A percentile compares a stretch with the other conserved stretches of the same genome.
phyloP scores from a whole-genome alignment of 352 stramenopile species.

The Pythium oligandrum region DNA sequence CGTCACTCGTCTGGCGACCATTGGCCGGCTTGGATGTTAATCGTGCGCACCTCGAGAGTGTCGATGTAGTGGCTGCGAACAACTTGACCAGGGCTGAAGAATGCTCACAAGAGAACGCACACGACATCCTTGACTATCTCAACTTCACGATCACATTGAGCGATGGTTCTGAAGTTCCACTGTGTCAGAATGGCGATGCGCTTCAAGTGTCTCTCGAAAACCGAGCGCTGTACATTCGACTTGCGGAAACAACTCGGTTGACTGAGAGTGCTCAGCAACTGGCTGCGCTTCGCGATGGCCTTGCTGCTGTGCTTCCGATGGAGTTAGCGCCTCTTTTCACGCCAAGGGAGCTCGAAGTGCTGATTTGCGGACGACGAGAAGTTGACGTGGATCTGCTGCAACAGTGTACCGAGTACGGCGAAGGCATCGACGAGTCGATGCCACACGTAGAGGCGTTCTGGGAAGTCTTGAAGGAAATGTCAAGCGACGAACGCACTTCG shows the following conservation, averaged over 20 bases:
- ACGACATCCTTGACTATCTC: constrained; percentile 66
- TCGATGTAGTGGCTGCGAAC: constrained; percentile 73
- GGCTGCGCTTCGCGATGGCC: constrained; percentile 68
- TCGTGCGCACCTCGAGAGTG: constrained; percentile 68
- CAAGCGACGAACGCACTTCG: constrained; percentile 90
- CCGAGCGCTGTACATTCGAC: constrained; percentile 50
- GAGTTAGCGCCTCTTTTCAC: constrained; percentile 96
- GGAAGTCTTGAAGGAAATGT: constrained; percentile 96
- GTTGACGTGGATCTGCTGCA: constrained; percentile 96
- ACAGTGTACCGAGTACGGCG: constrained; percentile 96
- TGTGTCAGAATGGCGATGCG: constrained; percentile 67
- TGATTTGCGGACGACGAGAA: constrained; percentile 95
- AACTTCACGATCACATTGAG: constrained; percentile 76
- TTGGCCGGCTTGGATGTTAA: constrained; percentile 75
- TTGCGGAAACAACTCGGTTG: constrained; percentile 66
- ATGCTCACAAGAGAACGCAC: constrained; percentile 24
- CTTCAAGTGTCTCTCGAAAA: constrained; percentile 63
- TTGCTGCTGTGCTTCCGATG: constrained; percentile 94
- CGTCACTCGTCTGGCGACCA: constrained; percentile 82
- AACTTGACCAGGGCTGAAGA: constrained; percentile 66
- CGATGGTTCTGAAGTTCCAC: constrained; percentile 66
- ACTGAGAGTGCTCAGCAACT: constrained; percentile 82
- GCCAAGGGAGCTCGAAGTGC: constrained; percentile 92
- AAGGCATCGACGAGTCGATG: constrained; percentile 89
- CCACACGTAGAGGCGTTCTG: constrained; percentile 93